phyloP scores from a whole-genome alignment of 805 yeast genomes.

The Kodamaea laetipori region DNA sequence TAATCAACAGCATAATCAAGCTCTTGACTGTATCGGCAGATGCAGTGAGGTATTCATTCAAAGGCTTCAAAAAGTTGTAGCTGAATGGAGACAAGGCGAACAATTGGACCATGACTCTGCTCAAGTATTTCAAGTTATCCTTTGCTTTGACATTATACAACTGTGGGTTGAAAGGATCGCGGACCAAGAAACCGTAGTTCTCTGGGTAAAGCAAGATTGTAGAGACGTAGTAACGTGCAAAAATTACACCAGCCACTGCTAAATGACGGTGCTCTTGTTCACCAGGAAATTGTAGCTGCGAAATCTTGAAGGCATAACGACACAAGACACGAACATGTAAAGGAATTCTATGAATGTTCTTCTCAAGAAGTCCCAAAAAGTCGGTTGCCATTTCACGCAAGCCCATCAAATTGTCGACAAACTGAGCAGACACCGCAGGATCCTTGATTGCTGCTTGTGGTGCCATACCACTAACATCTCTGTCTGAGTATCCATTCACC shows the following conservation, averaged over 20 bases:
- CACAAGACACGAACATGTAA: conserved; percentile 39
- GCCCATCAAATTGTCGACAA: conserved; percentile 70
- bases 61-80: conserved; percentile 73
- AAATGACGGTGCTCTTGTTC: conserved; percentile 60
- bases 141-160: conserved; percentile 23
- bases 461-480: conserved; percentile 45
- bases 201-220: conserved; percentile 54
- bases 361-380: conserved; percentile 54
- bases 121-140: conserved; percentile 57
- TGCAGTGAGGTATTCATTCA: conserved; percentile 67
- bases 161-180: conserved; percentile 28
- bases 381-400: conserved; percentile 72
- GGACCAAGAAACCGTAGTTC: conserved; percentile 52
- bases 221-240: conserved; percentile 54
- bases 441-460: conserved; percentile 73
- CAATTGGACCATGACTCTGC: conserved; percentile 63
- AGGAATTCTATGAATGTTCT: conserved; percentile 40
- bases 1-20: conserved; percentile 50
- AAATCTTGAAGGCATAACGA: conserved; percentile 34
- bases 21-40: conserved; percentile 49
- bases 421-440: conserved; percentile 66
- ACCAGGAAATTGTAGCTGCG: conserved; percentile 55
- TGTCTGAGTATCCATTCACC: conserved; percentile 36
- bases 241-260: conserved; percentile 67
- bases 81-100: conserved; percentile 70